These are phyloP conservation scores for Brassica carinata DNA, from an alignment of 345 rosid genomes.

Conservation along the genomic window DNA sequence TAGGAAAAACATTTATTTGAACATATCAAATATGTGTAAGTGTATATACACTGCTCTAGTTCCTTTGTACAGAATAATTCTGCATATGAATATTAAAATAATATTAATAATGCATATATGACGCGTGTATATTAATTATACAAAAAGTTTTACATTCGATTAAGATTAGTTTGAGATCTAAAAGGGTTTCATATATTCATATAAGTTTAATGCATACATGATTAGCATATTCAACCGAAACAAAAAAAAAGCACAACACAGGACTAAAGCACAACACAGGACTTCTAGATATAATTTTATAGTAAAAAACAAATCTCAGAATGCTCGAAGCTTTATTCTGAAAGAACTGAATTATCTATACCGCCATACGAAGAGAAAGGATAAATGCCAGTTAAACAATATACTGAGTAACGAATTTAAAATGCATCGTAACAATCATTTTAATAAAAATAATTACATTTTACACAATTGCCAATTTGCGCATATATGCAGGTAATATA, in stretches of 20 bases:
- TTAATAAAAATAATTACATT: not conserved
- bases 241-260: not conserved
- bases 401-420: not conserved
- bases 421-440: not conserved
- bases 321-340: not conserved
- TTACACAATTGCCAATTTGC: not conserved
- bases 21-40: not conserved
- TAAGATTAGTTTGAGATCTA: not conserved
- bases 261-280: not conserved
- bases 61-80: not conserved
- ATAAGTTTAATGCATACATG: not conserved
- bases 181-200: not conserved
- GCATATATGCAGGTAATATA: not conserved
- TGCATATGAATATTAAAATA: not conserved
- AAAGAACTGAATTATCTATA: not conserved
- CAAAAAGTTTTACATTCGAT: too few relatives aligned
- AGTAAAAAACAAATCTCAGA: not conserved
- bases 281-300: not conserved
- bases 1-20: not conserved
- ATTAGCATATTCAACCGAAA: not conserved
- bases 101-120: not conserved
- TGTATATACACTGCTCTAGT: not conserved
- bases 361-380: not conserved
- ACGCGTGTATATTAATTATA: not conserved
- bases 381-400: not conserved